Evolutionary conservation across 192 early-diverging fungal genomes (phyloP).

Genomic region (Paraglomus brasilianum): DNA sequence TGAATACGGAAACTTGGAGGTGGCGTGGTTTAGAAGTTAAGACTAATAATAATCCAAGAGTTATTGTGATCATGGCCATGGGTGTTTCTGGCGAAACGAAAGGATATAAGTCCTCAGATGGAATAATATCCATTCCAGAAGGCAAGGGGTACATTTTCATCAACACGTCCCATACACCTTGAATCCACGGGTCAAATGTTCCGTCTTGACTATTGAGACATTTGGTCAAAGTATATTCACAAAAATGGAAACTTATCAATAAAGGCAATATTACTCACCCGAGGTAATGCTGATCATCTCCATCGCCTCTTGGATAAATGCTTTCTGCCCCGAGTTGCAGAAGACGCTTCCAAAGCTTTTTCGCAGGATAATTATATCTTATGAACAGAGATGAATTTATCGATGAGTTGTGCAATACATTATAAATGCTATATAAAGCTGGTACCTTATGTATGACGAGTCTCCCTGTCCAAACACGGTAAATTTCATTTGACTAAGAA

Average conservation of each 20-base stretch:
- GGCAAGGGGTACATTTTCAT: slow-evolving; percentile 64
- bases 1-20: slow-evolving; percentile 46
- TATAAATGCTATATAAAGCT: background rate
- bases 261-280: slow-evolving; percentile 52
- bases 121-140: slow-evolving; percentile 48
- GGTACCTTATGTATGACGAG: slow-evolving; percentile 85
- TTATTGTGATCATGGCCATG: background rate
- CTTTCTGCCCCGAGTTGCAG: slow-evolving; percentile 79
- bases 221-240: slow-evolving; percentile 10
- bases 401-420: too few species aligned
- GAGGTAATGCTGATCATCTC: slow-evolving; percentile 95
- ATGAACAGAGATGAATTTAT: background rate
- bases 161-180: slow-evolving; percentile 68
- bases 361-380: slow-evolving; percentile 92
- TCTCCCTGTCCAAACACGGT: slow-evolving; percentile 96
- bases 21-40: slow-evolving; percentile 26
- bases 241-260: background rate
- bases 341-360: slow-evolving; percentile 85
- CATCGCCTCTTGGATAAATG: slow-evolving; percentile 73
- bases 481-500: slow-evolving; percentile 65
- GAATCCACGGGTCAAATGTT: slow-evolving; percentile 85
- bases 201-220: slow-evolving; percentile 66
- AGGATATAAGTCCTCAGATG: slow-evolving; percentile 47
- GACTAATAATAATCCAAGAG: slow-evolving; percentile 14
- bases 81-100: slow-evolving; percentile 27